phyloP scores from a whole-genome alignment of 2,329 filamentous ascomycete genomes.

The Arachnopeziza araneosa region DNA sequence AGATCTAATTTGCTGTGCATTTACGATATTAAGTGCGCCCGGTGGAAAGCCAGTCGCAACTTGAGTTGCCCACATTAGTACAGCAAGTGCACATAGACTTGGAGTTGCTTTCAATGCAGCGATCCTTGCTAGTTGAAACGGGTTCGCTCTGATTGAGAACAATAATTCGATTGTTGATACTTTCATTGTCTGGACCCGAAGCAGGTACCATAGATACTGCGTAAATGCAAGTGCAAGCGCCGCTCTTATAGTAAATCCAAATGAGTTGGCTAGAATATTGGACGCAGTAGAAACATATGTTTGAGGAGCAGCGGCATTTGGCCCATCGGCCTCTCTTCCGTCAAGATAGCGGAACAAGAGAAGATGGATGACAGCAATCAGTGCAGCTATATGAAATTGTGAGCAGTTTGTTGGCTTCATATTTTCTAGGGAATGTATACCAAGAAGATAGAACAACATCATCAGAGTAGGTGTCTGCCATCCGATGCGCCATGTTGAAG shows the following conservation, averaged over 20 bases:
- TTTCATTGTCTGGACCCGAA: constrained; percentile 19
- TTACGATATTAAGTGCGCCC: constrained; percentile 18
- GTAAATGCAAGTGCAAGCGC: constrained; percentile 15
- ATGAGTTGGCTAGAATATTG: constrained; percentile 20
- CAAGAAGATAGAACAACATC: constrained; percentile 12
- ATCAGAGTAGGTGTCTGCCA: constrained; percentile 22
- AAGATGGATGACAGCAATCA: constrained; percentile 15
- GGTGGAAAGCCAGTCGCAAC: constrained; percentile 19
- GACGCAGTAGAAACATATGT: constrained; percentile 20
- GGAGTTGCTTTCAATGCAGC: constrained; percentile 15
- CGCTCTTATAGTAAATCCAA: constrained; percentile 14
- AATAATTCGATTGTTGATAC: constrained; percentile 22
- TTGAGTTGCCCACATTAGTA: constrained; percentile 14
- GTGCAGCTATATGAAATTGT: constrained; percentile 7
- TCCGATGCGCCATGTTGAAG: constrained; percentile 20
- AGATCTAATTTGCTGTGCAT: constrained; percentile 2
- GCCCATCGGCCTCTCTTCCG: constrained; percentile 18
- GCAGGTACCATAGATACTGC: constrained; percentile 21
- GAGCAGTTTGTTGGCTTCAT: no score
- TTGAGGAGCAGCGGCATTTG: constrained; percentile 16
- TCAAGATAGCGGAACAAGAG: constrained; percentile 19
- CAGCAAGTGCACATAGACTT: constrained; percentile 12
- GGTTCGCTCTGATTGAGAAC: constrained; percentile 17
- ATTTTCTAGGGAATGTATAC: no score
- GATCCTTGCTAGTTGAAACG: constrained; percentile 9